phyloP scores from a whole-genome alignment of 805 yeast species.

The Wickerhamiella vanderwaltii region DNA sequence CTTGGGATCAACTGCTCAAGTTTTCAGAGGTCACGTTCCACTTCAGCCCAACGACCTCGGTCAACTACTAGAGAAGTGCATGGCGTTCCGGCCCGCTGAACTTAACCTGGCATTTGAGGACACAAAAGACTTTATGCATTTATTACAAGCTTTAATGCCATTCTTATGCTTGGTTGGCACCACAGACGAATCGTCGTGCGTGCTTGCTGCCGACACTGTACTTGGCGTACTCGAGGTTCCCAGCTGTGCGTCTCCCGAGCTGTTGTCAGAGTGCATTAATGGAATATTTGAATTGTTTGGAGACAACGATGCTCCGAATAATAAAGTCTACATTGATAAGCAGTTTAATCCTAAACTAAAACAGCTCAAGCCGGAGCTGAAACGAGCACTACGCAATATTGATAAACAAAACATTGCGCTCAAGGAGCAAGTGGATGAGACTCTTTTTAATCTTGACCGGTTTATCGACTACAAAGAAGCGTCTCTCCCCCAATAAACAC shows the following conservation, averaged over 20 bases:
- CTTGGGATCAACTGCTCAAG: constrained; percentile 18
- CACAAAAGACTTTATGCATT: constrained; percentile 3
- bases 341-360: constrained; percentile 36
- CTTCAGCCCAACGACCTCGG: neutral
- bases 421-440: constrained; percentile 55
- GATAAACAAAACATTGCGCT: constrained; percentile 52
- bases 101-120: constrained; percentile 9
- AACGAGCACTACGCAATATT: constrained; percentile 44
- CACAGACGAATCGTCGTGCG: neutral
- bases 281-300: constrained; percentile 67
- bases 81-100: constrained; percentile 1
- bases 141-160: constrained; percentile 2
- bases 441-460: constrained; percentile 51
- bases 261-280: constrained; percentile 50
- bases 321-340: constrained; percentile 48
- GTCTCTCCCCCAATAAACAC: constrained; percentile 20
- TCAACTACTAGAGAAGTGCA: constrained; percentile 3
- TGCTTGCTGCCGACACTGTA: constrained; percentile 9
- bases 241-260: constrained; percentile 28
- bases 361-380: constrained; percentile 37
- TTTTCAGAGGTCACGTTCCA: constrained; percentile 20
- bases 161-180: constrained; percentile 4
- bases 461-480: constrained; percentile 60
- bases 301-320: constrained; percentile 54
- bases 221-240: constrained; percentile 14